Conservation (phyloP, 2,329 filamentous ascomycete species). For the Botrytis hyacinthi region DNA sequence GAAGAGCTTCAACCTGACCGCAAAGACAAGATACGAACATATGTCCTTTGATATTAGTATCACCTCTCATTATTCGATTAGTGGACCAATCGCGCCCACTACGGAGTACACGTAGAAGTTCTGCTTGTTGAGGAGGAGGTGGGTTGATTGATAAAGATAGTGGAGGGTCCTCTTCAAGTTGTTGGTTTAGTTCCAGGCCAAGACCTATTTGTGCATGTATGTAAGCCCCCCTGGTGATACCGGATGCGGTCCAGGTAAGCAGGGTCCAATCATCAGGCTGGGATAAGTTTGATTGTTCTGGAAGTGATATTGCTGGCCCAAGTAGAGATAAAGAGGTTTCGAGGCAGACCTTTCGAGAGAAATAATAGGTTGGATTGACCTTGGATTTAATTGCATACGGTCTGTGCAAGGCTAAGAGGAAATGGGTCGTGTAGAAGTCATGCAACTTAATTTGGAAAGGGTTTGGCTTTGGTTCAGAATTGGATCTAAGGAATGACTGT, state of each 20-base stretch:
- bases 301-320: constrained; percentile 13
- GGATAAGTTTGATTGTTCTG: background rate
- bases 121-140: background rate
- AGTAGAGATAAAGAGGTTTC: constrained; percentile 41
- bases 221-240: background rate
- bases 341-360: constrained; percentile 48
- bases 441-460: constrained; percentile 45
- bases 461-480: constrained; percentile 6
- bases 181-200: constrained; percentile 22
- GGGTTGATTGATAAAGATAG: background rate
- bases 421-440: constrained; percentile 53
- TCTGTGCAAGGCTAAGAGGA: constrained; percentile 54
- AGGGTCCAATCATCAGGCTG: constrained; percentile 15
- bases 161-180: constrained; percentile 27
- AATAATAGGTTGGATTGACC: constrained; percentile 48
- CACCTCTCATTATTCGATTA: constrained; percentile 40
- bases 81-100: constrained; percentile 6
- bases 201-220: constrained; percentile 17
- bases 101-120: constrained; percentile 2
- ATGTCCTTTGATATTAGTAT: constrained; percentile 47
- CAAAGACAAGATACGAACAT: constrained; percentile 44
- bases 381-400: constrained; percentile 46
- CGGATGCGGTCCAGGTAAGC: background rate
- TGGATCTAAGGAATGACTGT: constrained; percentile 9
- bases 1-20: constrained; percentile 42